Conservation (phyloP, 495 filamentous ascomycete species). For the Tuber umbilicatum region DNA sequence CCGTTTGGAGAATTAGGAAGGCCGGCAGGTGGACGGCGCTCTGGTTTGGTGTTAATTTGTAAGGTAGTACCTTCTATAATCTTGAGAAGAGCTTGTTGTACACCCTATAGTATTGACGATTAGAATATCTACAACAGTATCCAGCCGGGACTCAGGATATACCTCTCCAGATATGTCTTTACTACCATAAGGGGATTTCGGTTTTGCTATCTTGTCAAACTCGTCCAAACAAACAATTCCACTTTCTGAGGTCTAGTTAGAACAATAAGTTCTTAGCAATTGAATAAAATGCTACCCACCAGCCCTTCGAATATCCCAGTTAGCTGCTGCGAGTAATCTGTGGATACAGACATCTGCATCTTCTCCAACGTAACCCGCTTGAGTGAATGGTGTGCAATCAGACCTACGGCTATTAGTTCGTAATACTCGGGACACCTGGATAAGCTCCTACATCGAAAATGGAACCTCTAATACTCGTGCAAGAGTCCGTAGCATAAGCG, state of each 20-base stretch:
- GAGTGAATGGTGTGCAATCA: constrained; percentile 94
- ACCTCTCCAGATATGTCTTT: constrained; percentile 43
- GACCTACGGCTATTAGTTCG: constrained; percentile 46
- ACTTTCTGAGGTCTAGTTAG: constrained; percentile 53
- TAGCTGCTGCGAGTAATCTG: constrained; percentile 76
- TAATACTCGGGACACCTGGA: not conserved
- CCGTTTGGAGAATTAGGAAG: constrained; percentile 28
- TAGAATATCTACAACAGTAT: not conserved
- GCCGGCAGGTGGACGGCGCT: constrained; percentile 46
- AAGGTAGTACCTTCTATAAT: constrained; percentile 94
- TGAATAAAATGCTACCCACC: constrained; percentile 14
- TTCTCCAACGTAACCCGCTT: constrained; percentile 95
- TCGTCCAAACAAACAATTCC: constrained; percentile 96
- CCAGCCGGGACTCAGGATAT: not conserved
- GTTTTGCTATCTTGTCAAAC: constrained; percentile 87
- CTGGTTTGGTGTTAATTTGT: constrained; percentile 77
- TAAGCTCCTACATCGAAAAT: constrained; percentile 63
- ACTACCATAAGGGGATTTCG: constrained; percentile 58
- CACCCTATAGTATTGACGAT: constrained; percentile 49
- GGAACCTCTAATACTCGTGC: constrained; percentile 79
- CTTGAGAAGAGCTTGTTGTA: constrained; percentile 92
- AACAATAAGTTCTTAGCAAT: not conserved
- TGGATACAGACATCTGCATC: constrained; percentile 91
- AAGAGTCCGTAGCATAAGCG: constrained; percentile 69
- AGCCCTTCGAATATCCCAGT: constrained; percentile 71